phyloP scores from a whole-genome alignment of 2,329 filamentous ascomycete species.

The Alternaria brassicae region DNA sequence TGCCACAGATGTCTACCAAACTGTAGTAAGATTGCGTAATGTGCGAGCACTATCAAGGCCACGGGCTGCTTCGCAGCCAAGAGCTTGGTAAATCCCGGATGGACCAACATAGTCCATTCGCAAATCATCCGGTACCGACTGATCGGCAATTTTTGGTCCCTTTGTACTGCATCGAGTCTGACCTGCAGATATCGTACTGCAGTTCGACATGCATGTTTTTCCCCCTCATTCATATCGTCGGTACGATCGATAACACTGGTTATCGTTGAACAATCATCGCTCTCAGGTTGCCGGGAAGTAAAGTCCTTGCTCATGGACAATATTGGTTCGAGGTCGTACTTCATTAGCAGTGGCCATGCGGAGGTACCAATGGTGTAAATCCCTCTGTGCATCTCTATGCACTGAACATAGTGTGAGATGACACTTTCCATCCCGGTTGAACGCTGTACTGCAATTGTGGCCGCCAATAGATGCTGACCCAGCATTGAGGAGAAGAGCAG shows the following conservation, averaged over 20 bases:
- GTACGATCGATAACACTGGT: slow-evolving; percentile 26
- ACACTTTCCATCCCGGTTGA: slow-evolving; percentile 32
- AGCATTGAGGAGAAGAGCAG: slow-evolving; percentile 48
- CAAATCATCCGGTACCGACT: slow-evolving; percentile 38
- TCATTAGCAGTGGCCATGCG: slow-evolving; percentile 37
- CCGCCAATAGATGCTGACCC: slow-evolving; percentile 47
- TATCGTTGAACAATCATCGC: slow-evolving; percentile 30
- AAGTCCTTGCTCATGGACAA: slow-evolving; percentile 25
- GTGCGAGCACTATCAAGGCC: slow-evolving; percentile 58
- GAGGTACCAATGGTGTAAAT: slow-evolving; percentile 24
- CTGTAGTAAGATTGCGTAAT: slow-evolving; percentile 60
- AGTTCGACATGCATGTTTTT: slow-evolving; percentile 33
- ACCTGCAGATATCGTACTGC: slow-evolving; percentile 36
- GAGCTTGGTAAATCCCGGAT: slow-evolving; percentile 46
- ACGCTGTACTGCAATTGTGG: slow-evolving; percentile 38
- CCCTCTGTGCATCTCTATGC: slow-evolving; percentile 29
- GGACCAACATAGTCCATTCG: slow-evolving; percentile 49
- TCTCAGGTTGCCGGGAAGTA: slow-evolving; percentile 26
- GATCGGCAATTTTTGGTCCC: background rate
- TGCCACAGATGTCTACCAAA: slow-evolving; percentile 33
- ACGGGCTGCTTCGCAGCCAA: slow-evolving; percentile 50
- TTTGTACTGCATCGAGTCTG: slow-evolving; percentile 28
- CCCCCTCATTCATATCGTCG: slow-evolving; percentile 17
- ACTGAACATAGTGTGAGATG: slow-evolving; percentile 41
- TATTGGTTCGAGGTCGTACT: slow-evolving; percentile 36